These are phyloP conservation scores for Aureobasidium zeae DNA, from an alignment of 2,329 filamentous ascomycete species.

Conservation along the genomic window DNA sequence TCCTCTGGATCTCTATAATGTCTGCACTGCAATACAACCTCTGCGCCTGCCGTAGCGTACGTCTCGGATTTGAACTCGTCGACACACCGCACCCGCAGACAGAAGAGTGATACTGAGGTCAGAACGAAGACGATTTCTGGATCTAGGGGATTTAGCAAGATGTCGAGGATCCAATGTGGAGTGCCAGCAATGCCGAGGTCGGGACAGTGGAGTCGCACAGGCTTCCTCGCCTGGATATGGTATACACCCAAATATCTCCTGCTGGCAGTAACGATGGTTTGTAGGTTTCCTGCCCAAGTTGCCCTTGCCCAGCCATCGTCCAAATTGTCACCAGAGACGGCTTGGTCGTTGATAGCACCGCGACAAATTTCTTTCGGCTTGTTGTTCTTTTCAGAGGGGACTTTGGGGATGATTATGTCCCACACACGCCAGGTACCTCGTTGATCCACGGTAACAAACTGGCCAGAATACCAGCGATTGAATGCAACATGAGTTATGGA, in stretches of 20 bases:
- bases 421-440: conserved; percentile 59
- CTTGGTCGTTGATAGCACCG: conserved; percentile 6
- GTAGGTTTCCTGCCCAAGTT: conserved; percentile 39
- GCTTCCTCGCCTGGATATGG: conserved; percentile 25
- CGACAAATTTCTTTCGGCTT: conserved; percentile 8
- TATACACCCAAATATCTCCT: conserved; percentile 33
- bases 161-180: conserved; percentile 48
- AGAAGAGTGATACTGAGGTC: conserved; percentile 44
- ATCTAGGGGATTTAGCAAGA: conserved; percentile 41
- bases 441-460: conserved; percentile 58
- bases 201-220: conserved; percentile 22
- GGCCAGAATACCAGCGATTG: conserved; percentile 51
- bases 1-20: conserved; percentile 49
- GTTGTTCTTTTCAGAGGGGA: background rate
- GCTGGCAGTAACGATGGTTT: conserved; percentile 45
- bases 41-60: conserved; percentile 25
- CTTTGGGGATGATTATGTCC: conserved; percentile 31
- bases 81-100: conserved; percentile 37
- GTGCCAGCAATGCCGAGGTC: conserved; percentile 24
- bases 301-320: conserved; percentile 44
- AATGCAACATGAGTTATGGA: conserved; percentile 57
- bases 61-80: conserved; percentile 22
- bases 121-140: conserved; percentile 49
- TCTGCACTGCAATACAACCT: conserved; percentile 38
- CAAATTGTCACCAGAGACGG: conserved; percentile 25